Evolutionary conservation across 148 eudicot genomes (phyloP), one percentile per base, ranked within the genome.

Genomic region (Rhododendron griersonianum): DNA sequence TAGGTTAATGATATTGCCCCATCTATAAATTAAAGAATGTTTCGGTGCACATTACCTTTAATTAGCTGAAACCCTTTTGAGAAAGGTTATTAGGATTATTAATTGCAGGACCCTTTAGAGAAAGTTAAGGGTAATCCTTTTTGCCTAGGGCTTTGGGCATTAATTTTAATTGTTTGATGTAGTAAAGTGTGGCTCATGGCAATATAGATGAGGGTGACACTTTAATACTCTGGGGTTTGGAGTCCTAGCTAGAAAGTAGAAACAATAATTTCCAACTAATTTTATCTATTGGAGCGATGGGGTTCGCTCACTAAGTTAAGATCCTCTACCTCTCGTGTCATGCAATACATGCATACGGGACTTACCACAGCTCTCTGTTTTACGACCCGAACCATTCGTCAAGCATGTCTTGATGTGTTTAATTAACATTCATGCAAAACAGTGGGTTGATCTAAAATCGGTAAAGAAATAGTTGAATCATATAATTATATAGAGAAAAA

Each of bases 21-120:
- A 50, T 79, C 35, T 2, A 21, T 35, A 82, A n/a, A n/a, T n/a
- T n/a, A n/a, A 57, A 82, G 73, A 82, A 65, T 23, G 75, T 82
- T 82, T 57, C 45, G 15, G 13, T 76, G 33, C 84, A 82, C 23
- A 82, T 23, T 39, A 37, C 23, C 75, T 67, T 83, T 83, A 41
- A 41, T 41, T 41, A 65, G 11, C 41, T 44, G 13, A 83, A 67
- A 45, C 67, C 30, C 78, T 83, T 83, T 83, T 83, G 73, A 83
- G 55, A 83, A 83, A 83, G n/a, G 75, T 61, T 13, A 63, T 41
- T 45, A 45, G 53, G 53, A 47, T 83, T 83, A 83, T 8, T n/a
- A 14, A 25, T 55, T 65, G 35, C 25, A 83, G 85, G 57, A 44
- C 85, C 33, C 55, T 10, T n/a, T 11, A 41, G 14, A 6, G 28